Evolutionary conservation across 2,329 filamentous ascomycete genomes (phyloP), one percentile per base, ranked within the genome.

Genomic region (Colletotrichum acutatum): DNA sequence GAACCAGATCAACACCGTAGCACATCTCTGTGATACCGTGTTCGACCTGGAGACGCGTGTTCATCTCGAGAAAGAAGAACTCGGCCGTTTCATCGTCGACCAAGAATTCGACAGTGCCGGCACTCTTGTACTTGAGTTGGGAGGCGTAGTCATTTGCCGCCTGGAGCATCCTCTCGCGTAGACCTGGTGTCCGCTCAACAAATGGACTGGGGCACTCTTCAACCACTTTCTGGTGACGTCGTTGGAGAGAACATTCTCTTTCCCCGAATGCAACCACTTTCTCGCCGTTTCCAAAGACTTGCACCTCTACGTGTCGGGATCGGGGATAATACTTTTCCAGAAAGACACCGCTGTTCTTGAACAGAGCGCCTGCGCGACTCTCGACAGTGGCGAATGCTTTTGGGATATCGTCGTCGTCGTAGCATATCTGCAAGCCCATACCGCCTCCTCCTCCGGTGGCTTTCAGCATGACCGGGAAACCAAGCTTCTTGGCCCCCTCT

Each of bases 1-100:
- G 66, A 12, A 72, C 70, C 11, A 72, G 46, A 4, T 72, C 70
- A 4, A 72, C 37, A 4, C 52, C 49, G 12, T 53, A 60, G 24
- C 60, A 63, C 26, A 60, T 30, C 28, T 70, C 61, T 4, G 67
- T 58, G 12, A 70, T 91, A 0, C 93, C 92, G 75, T 95, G 93
- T 78, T 95, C 93, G 28, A 95, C 93, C 76, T 95, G 93, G 3
- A 95, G 81, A 9, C 93, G 86, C 0, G 93, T 75, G 84, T 89
- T 86, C 78, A 88, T 86, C 70, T 70, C 67, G 24, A 70, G 37
- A 16, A 70, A 70, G 42, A 86, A 86, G 69, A 83, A 85, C 4
- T 77, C 71, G 0, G 74, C 76, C 0, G 77, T 78, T 8, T 75
- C 72, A 12, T 76, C 75, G 59, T 84, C 80, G 0, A 83, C 77